Evolutionary conservation across 495 filamentous ascomycete species (phyloP).

Genomic region (Trichocladium antarcticum): DNA sequence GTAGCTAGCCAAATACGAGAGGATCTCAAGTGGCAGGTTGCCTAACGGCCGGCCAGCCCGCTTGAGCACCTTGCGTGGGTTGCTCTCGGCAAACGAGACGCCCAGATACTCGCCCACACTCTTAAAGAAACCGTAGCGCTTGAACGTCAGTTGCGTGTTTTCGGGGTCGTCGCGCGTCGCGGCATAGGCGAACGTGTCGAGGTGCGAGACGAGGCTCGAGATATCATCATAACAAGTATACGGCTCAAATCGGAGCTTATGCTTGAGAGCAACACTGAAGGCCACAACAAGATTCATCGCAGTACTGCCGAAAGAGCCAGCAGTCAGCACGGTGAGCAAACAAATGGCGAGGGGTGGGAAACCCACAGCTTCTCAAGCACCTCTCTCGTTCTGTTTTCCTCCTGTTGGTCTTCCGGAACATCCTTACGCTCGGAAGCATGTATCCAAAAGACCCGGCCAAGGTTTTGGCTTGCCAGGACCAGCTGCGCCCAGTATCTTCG

Average conservation of each 20-base stretch:
- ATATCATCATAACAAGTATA: slow-evolving; percentile 67
- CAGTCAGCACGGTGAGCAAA: background rate
- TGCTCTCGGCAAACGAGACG: slow-evolving; percentile 56
- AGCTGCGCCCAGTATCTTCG: slow-evolving; percentile 69
- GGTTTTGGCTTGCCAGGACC: slow-evolving; percentile 57
- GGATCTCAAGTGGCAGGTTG: slow-evolving; percentile 67
- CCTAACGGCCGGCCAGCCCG: slow-evolving; percentile 50
- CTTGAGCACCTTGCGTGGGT: slow-evolving; percentile 64
- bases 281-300: slow-evolving; percentile 74
- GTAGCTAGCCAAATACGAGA: slow-evolving; percentile 59
- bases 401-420: slow-evolving; percentile 7
- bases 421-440: slow-evolving; percentile 57
- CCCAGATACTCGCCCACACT: slow-evolving; percentile 57
- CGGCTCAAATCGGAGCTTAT: slow-evolving; percentile 80
- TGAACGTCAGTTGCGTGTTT: slow-evolving; percentile 26
- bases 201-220: slow-evolving; percentile 43
- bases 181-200: slow-evolving; percentile 58
- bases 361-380: slow-evolving; percentile 56
- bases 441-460: slow-evolving; percentile 72
- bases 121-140: slow-evolving; percentile 47
- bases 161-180: slow-evolving; percentile 46
- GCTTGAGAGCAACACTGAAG: slow-evolving; percentile 66
- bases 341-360: background rate
- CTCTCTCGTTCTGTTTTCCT: slow-evolving; percentile 50
- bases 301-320: slow-evolving; percentile 34